Conservation (phyloP, 2,329 filamentous ascomycete species). For the Colletotrichum lentis region DNA sequence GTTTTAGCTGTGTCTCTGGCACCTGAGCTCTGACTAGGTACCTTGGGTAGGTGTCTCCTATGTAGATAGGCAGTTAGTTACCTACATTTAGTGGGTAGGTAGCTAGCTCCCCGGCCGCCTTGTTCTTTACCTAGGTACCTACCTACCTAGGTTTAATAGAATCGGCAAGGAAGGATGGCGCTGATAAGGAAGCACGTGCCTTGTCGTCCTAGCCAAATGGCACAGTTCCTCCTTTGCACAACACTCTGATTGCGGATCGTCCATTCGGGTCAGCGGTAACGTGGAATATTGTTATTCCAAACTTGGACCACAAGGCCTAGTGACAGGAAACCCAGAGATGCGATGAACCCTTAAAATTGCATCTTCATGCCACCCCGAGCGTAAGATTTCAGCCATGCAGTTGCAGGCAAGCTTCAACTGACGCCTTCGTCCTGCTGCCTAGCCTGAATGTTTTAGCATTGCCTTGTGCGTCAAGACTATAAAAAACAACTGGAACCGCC, state of each 20-base stretch:
- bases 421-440: not conserved
- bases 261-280: not conserved
- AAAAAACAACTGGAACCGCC: not conserved
- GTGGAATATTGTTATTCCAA: not conserved
- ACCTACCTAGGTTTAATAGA: too few species aligned
- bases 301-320: not conserved
- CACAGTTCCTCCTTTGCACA: too few species aligned
- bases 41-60: too few species aligned
- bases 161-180: not conserved
- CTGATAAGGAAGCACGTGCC: constrained; percentile 1
- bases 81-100: not conserved
- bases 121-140: too few species aligned
- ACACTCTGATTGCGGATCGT: not conserved
- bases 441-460: too few species aligned
- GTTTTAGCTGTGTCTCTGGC: constrained; percentile 27
- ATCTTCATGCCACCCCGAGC: not conserved
- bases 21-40: constrained; percentile 15
- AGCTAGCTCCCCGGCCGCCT: constrained; percentile 6
- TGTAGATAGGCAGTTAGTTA: too few species aligned
- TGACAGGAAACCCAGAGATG: constrained; percentile 12
- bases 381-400: not conserved
- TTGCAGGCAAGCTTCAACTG: not conserved
- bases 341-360: constrained; percentile 10
- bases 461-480: not conserved
- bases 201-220: not conserved